Percentiles rank a stretch among this genome's conserved stretches.
phyloP scores from a whole-genome alignment of 148 eudicot species.

The Rhododendron ferrugineum region DNA sequence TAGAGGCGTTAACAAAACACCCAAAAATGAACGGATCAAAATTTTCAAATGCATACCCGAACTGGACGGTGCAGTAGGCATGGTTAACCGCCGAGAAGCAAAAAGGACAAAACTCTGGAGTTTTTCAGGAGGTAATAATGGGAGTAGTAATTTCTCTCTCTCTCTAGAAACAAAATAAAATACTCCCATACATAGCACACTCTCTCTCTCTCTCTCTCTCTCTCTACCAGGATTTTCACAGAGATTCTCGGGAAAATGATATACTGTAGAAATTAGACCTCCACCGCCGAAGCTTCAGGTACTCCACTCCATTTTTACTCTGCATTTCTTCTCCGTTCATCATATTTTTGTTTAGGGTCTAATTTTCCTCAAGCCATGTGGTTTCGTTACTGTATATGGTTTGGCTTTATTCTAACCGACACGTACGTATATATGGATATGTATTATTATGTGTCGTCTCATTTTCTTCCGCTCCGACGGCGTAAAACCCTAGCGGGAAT shows the following conservation, averaged over 20 bases:
- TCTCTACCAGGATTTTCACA: not conserved
- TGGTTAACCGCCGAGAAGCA: not conserved
- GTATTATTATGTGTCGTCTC: not conserved
- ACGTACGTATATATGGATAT: not conserved
- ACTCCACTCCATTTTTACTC: not conserved
- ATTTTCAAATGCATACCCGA: not conserved
- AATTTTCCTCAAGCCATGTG: not conserved
- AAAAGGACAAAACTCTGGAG: not conserved
- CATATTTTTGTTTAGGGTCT: not conserved
- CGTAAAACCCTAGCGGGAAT: not conserved
- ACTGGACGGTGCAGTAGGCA: not conserved
- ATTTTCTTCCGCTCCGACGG: not conserved
- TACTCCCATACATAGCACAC: not conserved
- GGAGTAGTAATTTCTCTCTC: not conserved
- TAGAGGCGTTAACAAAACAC: too few species aligned
- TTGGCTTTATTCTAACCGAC: not conserved
- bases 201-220: not conserved
- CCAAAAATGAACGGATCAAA: too few species aligned
- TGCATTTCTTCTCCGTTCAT: not conserved
- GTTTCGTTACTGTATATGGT: not conserved
- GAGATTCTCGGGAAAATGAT: not conserved
- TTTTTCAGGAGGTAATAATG: not conserved
- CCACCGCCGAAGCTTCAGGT: not conserved
- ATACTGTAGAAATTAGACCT: not conserved
- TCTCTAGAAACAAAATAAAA: not conserved